phyloP scores from a whole-genome alignment of 202 grass and related monocot species.

The Tripidium arundinaceum region DNA sequence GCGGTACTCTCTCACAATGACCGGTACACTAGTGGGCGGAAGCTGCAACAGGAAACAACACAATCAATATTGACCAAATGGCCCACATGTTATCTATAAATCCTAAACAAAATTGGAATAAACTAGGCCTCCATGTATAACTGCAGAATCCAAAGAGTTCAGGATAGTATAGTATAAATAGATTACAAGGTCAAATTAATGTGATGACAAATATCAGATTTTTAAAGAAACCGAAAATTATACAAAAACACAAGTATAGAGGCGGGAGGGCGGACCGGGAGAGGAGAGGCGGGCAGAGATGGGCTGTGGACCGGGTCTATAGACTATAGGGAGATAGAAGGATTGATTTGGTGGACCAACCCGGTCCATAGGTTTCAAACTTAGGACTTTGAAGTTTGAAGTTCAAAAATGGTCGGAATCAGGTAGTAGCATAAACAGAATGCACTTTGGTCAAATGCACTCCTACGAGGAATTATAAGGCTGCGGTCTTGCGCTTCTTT shows the following conservation, averaged over 20 bases:
- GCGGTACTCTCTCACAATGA: slow-evolving; percentile 71
- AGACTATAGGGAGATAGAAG: no score
- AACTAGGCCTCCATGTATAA: neutral
- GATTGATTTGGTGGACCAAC: no score
- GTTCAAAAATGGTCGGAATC: no score
- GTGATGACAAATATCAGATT: neutral
- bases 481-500: no score
- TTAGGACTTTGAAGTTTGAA: no score
- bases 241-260: neutral
- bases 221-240: neutral
- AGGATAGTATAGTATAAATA: neutral
- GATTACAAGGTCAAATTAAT: neutral
- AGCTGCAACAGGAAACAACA: slow-evolving; percentile 44
- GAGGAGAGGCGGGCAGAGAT: no score
- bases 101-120: neutral
- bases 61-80: neutral
- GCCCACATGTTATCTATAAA: neutral
- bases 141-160: neutral
- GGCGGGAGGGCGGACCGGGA: no score
- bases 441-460: no score
- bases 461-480: no score
- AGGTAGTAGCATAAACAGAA: no score
- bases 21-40: slow-evolving; percentile 71
- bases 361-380: no score
- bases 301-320: no score